Conservation (phyloP, 148 eudicot genomes). For the Linanthus parryae region DNA sequence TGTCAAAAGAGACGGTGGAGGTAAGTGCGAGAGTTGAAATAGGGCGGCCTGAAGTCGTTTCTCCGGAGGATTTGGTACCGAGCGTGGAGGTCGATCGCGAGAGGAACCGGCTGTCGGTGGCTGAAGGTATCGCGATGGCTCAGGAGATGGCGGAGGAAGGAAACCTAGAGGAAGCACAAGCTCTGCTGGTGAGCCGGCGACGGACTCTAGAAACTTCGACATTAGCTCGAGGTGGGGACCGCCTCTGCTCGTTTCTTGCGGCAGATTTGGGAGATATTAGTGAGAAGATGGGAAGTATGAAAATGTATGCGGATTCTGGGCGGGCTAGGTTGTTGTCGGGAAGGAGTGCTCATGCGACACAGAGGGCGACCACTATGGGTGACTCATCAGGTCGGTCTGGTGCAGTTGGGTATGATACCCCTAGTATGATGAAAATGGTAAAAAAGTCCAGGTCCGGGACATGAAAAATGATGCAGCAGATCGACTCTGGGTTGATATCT, state of each 20-base stretch:
- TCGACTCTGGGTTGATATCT: too few relatives aligned
- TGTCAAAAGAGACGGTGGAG: conserved; percentile 1
- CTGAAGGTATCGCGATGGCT: conserved; percentile 23
- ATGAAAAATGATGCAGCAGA: too few relatives aligned
- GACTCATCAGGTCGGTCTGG: conserved; percentile 2
- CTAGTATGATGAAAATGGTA: conserved; percentile 15
- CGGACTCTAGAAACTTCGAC: conserved; percentile 3
- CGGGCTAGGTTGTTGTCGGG: conserved; percentile 26
- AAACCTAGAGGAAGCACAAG: conserved; percentile 19
- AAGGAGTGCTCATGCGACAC: conserved; percentile 19
- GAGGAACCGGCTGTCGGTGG: too few relatives aligned
- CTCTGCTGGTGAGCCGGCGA: conserved; percentile 11
- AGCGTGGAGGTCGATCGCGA: conserved; percentile 23
- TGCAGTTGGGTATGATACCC: conserved; percentile 9
- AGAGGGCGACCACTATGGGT: conserved; percentile 29
- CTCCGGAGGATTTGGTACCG: conserved; percentile 6
- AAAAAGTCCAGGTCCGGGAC: too few relatives aligned
- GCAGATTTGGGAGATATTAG: too few relatives aligned
- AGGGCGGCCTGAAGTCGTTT: too few relatives aligned
- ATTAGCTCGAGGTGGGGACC: conserved; percentile 20
- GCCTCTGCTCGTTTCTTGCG: too few relatives aligned
- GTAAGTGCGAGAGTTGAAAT: too few relatives aligned
- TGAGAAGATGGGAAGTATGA: too few relatives aligned
- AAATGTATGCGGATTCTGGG: conserved; percentile 19
- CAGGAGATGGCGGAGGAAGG: conserved; percentile 24